Evolutionary conservation across 73 alveolate species (phyloP).

Genomic region (Paramecium sexaurelia): DNA sequence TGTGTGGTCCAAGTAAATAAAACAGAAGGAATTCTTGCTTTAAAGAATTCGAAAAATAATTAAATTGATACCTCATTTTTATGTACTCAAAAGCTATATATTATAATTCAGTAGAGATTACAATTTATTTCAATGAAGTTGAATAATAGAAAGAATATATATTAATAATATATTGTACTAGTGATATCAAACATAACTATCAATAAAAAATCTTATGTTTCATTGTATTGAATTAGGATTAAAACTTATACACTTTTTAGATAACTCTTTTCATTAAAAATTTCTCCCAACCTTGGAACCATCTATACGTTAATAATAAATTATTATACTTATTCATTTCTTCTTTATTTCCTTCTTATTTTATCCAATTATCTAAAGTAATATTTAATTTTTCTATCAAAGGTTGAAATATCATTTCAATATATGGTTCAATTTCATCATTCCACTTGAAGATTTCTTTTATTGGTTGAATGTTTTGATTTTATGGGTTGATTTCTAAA

Average conservation of each 20-base stretch:
- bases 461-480: background rate
- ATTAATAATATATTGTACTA: background rate
- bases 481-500: constrained; percentile 3
- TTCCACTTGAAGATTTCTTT: background rate
- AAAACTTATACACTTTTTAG: background rate
- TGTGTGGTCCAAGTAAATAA: background rate
- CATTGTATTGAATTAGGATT: background rate
- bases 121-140: background rate
- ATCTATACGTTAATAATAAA: background rate
- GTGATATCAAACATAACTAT: background rate
- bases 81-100: background rate
- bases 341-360: background rate
- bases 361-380: background rate
- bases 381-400: background rate
- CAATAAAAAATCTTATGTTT: background rate
- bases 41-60: background rate
- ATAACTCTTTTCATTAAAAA: background rate
- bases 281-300: too few relatives aligned
- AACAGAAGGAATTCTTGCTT: background rate
- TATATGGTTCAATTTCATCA: background rate
- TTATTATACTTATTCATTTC: background rate
- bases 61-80: background rate
- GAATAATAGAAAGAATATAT: background rate
- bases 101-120: background rate
- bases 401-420: background rate